A percentile compares a stretch with the other conserved stretches of the same genome.
phyloP scores from a whole-genome alignment of 345 rosid species.

The Noccaea bulbosa region DNA sequence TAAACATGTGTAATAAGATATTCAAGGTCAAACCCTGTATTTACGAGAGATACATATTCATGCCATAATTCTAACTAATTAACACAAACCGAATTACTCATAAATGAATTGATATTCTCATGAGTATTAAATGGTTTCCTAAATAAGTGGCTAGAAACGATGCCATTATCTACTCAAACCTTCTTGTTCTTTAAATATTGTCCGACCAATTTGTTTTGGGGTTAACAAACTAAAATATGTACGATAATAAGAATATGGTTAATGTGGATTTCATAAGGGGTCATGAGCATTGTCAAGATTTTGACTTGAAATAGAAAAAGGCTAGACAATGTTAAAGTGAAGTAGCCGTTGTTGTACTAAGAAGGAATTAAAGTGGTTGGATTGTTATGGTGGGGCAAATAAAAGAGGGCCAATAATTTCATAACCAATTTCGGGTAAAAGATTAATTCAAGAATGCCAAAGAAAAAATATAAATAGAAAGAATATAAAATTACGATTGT shows the following conservation, averaged over 20 bases:
- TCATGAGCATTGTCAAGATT: conserved; percentile 35
- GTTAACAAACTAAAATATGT: conserved; percentile 23
- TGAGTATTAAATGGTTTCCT: conserved; percentile 23
- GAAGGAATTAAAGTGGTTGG: conserved; percentile 41
- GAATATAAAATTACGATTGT: not conserved
- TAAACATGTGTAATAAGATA: not conserved
- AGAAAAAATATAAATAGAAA: conserved; percentile 19
- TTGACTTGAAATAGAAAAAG: conserved; percentile 40
- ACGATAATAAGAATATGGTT: conserved; percentile 32
- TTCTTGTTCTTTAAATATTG: conserved; percentile 21
- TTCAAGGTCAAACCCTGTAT: too few relatives aligned
- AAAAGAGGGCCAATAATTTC: conserved; percentile 38
- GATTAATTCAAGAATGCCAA: conserved; percentile 3
- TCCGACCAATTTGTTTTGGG: not conserved
- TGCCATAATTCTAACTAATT: too few relatives aligned
- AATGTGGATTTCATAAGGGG: conserved; percentile 27
- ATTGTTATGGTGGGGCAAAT: conserved; percentile 41
- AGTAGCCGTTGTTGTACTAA: conserved; percentile 44
- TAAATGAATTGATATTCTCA: not conserved
- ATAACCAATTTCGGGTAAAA: conserved; percentile 26
- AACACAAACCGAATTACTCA: not conserved
- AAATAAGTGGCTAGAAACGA: conserved; percentile 22
- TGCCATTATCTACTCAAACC: conserved; percentile 16
- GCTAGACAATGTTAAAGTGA: conserved; percentile 42
- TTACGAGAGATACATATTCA: too few relatives aligned